These are phyloP conservation scores for Solanum clarkiae DNA, from an alignment of 257 asterid species.

Conservation along the genomic window DNA sequence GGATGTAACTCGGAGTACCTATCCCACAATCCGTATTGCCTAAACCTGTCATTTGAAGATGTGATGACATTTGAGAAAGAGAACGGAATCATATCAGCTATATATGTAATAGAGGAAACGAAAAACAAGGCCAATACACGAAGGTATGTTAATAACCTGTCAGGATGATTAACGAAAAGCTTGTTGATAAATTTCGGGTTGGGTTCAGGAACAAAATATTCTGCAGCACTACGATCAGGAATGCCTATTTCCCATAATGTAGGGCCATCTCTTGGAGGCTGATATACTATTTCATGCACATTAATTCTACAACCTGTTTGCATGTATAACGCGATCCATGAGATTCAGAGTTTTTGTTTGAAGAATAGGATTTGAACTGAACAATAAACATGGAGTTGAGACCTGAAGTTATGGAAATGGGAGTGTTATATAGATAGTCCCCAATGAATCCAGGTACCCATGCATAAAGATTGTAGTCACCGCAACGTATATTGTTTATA, in stretches of 20 bases:
- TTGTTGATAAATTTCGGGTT: slow-evolving; percentile 6
- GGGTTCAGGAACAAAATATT: slow-evolving; percentile 11
- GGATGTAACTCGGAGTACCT: slow-evolving; percentile 21
- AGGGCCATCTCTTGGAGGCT: slow-evolving; percentile 12
- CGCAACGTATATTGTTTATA: slow-evolving; percentile 23
- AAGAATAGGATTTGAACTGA: neutral
- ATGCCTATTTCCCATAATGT: slow-evolving; percentile 17
- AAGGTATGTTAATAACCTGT: neutral
- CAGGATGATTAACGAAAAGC: slow-evolving; percentile 10
- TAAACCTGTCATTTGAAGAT: slow-evolving; percentile 35
- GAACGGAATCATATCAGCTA: neutral
- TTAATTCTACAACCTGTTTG: neutral
- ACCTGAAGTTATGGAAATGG: slow-evolving; percentile 42
- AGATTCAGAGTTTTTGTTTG: neutral
- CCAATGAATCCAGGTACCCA: slow-evolving; percentile 74
- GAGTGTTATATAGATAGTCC: slow-evolving; percentile 26
- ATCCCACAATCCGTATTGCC: slow-evolving; percentile 89
- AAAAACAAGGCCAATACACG: neutral
- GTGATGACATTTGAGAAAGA: neutral
- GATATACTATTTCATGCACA: neutral
- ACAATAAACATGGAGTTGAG: neutral
- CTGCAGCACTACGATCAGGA: slow-evolving; percentile 8
- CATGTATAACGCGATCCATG: neutral
- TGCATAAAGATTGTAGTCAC: slow-evolving; percentile 51
- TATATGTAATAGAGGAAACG: neutral